Conservation (phyloP, 176 grass and related monocot species). For the Phyllostachys edulis region DNA sequence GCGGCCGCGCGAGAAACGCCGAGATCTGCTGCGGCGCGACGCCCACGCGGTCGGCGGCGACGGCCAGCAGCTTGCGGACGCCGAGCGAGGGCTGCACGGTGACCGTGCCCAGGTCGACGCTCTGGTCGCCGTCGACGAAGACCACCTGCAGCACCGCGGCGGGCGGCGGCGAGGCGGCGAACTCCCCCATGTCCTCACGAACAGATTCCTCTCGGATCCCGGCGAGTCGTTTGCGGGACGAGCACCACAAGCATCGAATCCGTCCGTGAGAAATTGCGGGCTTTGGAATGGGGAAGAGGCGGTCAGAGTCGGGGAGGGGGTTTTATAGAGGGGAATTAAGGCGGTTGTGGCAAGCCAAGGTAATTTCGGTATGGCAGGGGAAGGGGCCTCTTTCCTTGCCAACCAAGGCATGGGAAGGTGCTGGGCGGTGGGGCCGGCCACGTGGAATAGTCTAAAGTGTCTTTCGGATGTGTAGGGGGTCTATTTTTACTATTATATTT, state of each 20-base stretch:
- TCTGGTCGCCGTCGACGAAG: conserved; percentile 63
- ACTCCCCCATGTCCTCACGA: conserved; percentile 32
- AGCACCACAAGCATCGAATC: conserved; percentile 27
- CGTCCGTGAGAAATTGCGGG: neutral
- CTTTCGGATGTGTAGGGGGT: too few species aligned
- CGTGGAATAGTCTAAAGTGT: too few species aligned
- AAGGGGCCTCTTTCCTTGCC: conserved; percentile 47
- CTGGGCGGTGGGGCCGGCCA: neutral
- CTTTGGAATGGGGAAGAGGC: neutral
- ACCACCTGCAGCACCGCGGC: conserved; percentile 46
- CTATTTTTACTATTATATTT: too few species aligned
- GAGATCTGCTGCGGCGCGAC: conserved; percentile 65
- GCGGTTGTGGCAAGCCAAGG: neutral
- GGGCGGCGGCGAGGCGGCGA: conserved; percentile 14
- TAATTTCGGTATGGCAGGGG: neutral
- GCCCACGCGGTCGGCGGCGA: conserved; percentile 55
- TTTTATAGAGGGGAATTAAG: conserved; percentile 35
- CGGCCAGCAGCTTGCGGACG: conserved; percentile 49
- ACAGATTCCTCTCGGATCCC: neutral
- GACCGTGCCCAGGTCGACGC: conserved; percentile 65
- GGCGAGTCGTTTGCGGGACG: neutral
- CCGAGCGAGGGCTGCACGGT: conserved; percentile 44
- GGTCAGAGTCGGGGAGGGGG: neutral
- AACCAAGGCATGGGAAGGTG: conserved; percentile 42
- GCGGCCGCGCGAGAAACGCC: conserved; percentile 44